Evolutionary conservation across 192 early-diverging fungal species (phyloP), one percentile per base, ranked within the genome.

Genomic region (Anaeromyces robustus): DNA sequence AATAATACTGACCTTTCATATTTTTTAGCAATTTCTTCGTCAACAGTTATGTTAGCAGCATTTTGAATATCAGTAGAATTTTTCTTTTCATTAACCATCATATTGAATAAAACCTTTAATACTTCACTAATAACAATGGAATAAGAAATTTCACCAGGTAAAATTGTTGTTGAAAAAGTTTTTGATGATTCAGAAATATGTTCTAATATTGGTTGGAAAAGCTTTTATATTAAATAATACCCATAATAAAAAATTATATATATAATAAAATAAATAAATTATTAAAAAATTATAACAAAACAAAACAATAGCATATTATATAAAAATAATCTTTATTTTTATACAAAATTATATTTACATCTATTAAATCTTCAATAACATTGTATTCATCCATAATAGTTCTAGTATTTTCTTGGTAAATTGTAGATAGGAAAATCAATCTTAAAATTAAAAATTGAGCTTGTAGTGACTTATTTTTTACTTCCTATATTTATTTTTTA

Each of bases 391-490:
- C 80, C 28, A 78, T 31, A 12, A 86, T 16, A 12, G 7, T 16
- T 1, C 39, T 41, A 16, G 39, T 41, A 41, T 7, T 41, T 16
- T 41, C 39, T 41, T 41, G 80, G n/a, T 84, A 80, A 29, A 90
- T 88, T 9, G 92, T 94, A 34, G 91, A 81, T 31, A 95, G 82
- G 82, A 94, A 94, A 16, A 94, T 83, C 78, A 95, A 88, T 77
- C 93, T 86, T 59, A 87, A 84, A 12, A 87, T 81, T 29, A 94
- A 83, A 82, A 94, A 94, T 79, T 88, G 87, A 19, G 87, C 84
- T 41, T 92, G 89, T 12, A 85, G 80, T 26, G 86, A 87, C 1
- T 41, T 41, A 16, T 41, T 41, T 41, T 41, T 41, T 12, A 41
- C 39, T 41, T 41, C 39, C 39, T 12, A 89, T 68, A 12, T 82